Evolutionary conservation across 495 filamentous ascomycete genomes (phyloP), one percentile per base, ranked within the genome.

Genomic region (Terfezia claveryi): DNA sequence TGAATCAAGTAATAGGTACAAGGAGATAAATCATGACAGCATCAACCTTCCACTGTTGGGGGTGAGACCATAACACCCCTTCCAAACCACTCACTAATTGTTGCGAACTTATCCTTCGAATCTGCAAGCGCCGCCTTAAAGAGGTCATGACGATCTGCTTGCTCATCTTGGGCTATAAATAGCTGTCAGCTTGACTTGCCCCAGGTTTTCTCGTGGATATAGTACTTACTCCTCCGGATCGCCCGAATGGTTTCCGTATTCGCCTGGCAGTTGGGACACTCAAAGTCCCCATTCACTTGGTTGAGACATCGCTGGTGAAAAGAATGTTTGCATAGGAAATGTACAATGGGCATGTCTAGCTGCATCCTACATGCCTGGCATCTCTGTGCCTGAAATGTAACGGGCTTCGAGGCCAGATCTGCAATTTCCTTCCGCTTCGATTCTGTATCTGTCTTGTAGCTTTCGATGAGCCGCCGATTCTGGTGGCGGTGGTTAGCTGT

Each of bases 261-360:
- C 49, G 77, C 72, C 32, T 81, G 81, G 61, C 92, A 96, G 12
- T 81, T 70, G 14, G 89, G 84, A 66, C 91, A 98, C 67, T 93
- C 87, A 0, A 77, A 74, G 37, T 71, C 64, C 17, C 58, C 79
- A 49, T 77, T 81, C 44, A 73, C 72, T 23, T 71, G 73, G 56
- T 81, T 78, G 52, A 92, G 72, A 68, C 86, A 94, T 32, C 83
- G 74, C 68, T 92, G 82, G 65, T 98, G 91, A 73, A 93, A 98
- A 49, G 80, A 86, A 65, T 98, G 91, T 65, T 87, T 91, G 73
- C 91, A 98, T 60, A 96, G 68, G 67, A 96, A 98, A 67, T 98
- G 91, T 50, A 96, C 87, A 0, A 78, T 81, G 3, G 91, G 91
- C 38, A 95, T 71, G 59, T 94, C 86, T 27, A 95, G 73, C 50